Evolutionary conservation across 257 asterid species (phyloP), one percentile per base, ranked within the genome.

Genomic region (Sherardia arvensis): DNA sequence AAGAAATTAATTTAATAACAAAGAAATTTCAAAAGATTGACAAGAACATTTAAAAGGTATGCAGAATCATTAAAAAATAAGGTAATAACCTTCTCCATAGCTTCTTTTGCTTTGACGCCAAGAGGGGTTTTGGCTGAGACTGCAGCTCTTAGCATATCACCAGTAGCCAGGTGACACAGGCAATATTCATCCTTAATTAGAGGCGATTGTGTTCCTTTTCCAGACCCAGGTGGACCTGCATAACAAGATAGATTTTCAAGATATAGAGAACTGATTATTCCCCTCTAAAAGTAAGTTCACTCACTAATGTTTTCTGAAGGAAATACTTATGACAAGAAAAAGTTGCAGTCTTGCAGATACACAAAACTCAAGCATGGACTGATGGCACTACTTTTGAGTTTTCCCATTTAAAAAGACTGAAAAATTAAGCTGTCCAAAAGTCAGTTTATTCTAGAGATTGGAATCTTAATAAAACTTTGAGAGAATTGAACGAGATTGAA

Each of bases 141-240:
- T 75, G 94, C 96, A 76, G 95, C 95, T 78, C 96, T 82, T 69
- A 91, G 84, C 98, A 88, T 91, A 79, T 91, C 96, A 14, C 98
- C 98, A 23, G 96, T 91, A 48, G 98, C 98, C 73, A 91, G 71
- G 80, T 91, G 98, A 79, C 98, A 91, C 53, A 91, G 72, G 74
- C 98, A 88, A 59, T 66, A 88, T 45, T 88, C 98, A 26, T 91
- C 98, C 81, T 91, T 91, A 47, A 91, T 80, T 61, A 91, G 59
- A 28, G 98, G 98, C 48, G 98, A 91, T 62, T 91, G 96, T 32
- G 98, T 91, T 62, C 98, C 98, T 73, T 91, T 91, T 15, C 95
- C 98, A 4, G 95, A 91, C 54, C 98, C 96, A 2, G 96, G 96
- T 68, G 98, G 98, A 60, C 98, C 97, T 88, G 81, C 53, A 73